Evolutionary conservation across 805 yeast species (phyloP), one percentile per base, ranked within the genome.

Genomic region (Geotrichum ghanense): DNA sequence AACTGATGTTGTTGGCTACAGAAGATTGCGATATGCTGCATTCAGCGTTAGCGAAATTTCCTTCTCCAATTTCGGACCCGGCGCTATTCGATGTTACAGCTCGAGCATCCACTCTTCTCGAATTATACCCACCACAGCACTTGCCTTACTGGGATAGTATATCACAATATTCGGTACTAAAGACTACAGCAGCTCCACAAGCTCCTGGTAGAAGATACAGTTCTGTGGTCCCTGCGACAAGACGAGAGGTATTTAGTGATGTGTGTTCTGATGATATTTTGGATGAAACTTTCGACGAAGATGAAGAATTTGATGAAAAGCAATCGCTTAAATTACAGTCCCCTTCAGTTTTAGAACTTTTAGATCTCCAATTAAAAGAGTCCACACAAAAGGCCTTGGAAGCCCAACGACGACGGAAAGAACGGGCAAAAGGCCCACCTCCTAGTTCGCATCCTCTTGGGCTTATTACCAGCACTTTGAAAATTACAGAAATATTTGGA

Each of bases 11-110:
- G 26, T 58, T 60, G 47, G 51, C 37, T 25, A 67, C 60, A 3
- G 62, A 64, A 42, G 68, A 64, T 9, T 55, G 59, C 3, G 78
- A 69, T 27, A 60, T 67, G 7, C 56, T 73, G 26, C 78, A 74
- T 53, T 66, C 68, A 27, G 50, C 62, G 1, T 53, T 71, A 14
- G 55, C 66, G 5, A 62, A 57, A n/a, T 50, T 62, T 14, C 54
- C 58, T 20, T 49, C 47, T 7, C 47, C 45, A 22, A 48, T 53
- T 5, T 7, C 25, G 25, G 45, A 43, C n/a, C 45, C 48, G 25
- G 45, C 47, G 14, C 46, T 53, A 20, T 43, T 53, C 12, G 59
- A 56, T 21, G 45, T 51, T 3, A 43, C 50, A 10, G 52, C 59
- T 7, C 44, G 45, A 19, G 60, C 64, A 3, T 35, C 45, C 14